Base-by-base conservation (phyloP, 139 green algal species). In the Gonium pectorale region DNA sequence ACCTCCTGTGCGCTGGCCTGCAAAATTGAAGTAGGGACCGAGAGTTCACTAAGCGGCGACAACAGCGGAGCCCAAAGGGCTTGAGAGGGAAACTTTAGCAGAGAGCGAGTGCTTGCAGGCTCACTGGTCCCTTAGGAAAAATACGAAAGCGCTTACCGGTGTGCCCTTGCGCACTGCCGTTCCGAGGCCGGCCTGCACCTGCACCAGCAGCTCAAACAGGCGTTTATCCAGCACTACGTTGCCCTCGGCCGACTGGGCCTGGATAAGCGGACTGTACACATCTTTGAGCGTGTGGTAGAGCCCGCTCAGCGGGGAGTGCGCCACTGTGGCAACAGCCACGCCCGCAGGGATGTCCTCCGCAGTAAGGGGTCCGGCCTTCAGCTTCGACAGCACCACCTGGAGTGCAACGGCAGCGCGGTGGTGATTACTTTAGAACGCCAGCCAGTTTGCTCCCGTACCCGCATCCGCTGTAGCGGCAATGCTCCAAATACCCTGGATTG, bases 111-210 rank as follows among this genome's bases (percentile, higher is more conserved):
- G n/a, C n/a, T n/a, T n/a, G n/a, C n/a, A n/a, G n/a, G n/a, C n/a
- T n/a, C n/a, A n/a, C n/a, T n/a, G n/a, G n/a, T n/a, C n/a, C n/a
- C n/a, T 54, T 54, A 54, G 46, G 11, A 54, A 11, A 24, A 54
- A 54, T 54, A 15, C 46, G 11, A 54, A 24, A n/a, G n/a, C 46
- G n/a, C 77, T 52, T 26, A 90, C 81, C 70, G 54, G 80, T 7
- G 46, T 51, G 24, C 89, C 87, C 64, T 87, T 88, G 40, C 87
- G 87, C 31, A 92, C 75, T 15, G 81, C 80, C 29, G 81, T 89
- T 68, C 88, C 90, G 17, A 95, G 87, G 1, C 92, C 92, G 6
- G 91, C 91, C 67, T 94, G 72, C 66, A 95, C 86, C 64, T 95
- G 87, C 54, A 72, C 43, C 52, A 95, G 62, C 41, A 95, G 87